Evolutionary conservation across 208 protist genomes (phyloP), one percentile per base, ranked within the genome.

Genomic region (Crithidia sp.): DNA sequence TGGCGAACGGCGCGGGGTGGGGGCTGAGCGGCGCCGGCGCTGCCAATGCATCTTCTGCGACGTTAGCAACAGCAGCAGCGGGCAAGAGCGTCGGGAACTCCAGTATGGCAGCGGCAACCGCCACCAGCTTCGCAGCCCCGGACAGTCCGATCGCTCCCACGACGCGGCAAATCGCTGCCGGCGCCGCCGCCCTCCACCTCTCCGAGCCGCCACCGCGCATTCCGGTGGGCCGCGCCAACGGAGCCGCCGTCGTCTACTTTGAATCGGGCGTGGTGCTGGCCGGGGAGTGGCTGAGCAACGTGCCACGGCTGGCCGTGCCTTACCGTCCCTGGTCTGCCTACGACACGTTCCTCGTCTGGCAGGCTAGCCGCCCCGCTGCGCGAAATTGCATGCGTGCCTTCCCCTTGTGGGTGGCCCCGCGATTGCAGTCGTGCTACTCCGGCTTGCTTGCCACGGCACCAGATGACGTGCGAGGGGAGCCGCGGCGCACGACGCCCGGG

Each of bases 221-320:
- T 0, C 17, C 53, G 5, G 75, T 94, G 5, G 84, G 84, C 14
- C 70, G 77, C 58, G 70, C 81, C 14, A 81, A 81, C 53, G 79
- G 80, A 14, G 4, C 63, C 0, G 87, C 83, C 16, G 54, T 82
- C 45, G 84, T 93, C 7, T 76, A 91, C 47, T 94, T 86, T 67
- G 71, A 84, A 9, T 91, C 85, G 5, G 90, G 90, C 54, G 83
- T 95, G 7, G 76, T 80, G 59, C 14, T 95, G 7, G 67, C 72
- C 5, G 79, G 67, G 39, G 65, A 85, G 54, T 97, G 82, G 77
- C 57, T 87, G 39, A 77, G 85, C 62, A 93, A 95, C 75, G 39
- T 79, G 39, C 89, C 83, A 8, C 72, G 79, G 14, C 67, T 93
- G 17, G 85, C 82, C 64, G 69, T 88, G 8, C 91, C 91, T 10